Conservation (phyloP, 129 eudicot genomes). For the Lactuca sativa region DNA sequence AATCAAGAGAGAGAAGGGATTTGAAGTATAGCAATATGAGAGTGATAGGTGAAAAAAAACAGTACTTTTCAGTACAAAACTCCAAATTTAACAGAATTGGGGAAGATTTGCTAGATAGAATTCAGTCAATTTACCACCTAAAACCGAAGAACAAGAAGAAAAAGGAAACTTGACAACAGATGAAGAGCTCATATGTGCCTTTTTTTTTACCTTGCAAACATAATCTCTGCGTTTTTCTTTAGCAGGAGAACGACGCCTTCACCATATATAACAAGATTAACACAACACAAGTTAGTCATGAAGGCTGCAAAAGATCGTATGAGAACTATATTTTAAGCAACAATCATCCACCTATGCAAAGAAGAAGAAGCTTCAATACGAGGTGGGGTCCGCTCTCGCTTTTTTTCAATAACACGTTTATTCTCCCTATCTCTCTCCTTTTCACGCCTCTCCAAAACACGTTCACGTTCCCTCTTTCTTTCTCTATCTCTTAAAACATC, state of each 20-base stretch:
- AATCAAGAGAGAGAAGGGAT: conserved; percentile 17
- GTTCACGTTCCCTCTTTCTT: conserved; percentile 50
- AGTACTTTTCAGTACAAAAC: not conserved
- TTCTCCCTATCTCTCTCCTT: conserved; percentile 59
- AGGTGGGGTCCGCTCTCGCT: conserved; percentile 73
- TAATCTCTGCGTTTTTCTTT: conserved; percentile 93
- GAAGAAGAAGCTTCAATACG: conserved; percentile 48
- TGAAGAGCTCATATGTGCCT: conserved; percentile 39
- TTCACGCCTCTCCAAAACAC: conserved; percentile 37
- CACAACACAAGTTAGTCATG: conserved; percentile 77
- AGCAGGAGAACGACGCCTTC: conserved; percentile 98
- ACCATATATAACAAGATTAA: conserved; percentile 44
- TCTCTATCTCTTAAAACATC: conserved; percentile 68
- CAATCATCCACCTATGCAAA: conserved; percentile 81
- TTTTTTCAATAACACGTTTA: conserved; percentile 54
- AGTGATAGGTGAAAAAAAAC: not conserved
- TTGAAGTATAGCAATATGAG: conserved; percentile 14
- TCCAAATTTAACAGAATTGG: not conserved
- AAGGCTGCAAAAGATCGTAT: conserved; percentile 63
- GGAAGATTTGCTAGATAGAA: too few relatives aligned
- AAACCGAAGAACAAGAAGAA: not conserved
- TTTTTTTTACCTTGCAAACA: conserved; percentile 91
- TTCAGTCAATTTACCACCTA: not conserved
- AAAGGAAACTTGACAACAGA: conserved; percentile 1
- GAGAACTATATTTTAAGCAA: conserved; percentile 53